Conservation (phyloP, 2,329 filamentous ascomycete genomes). For the Sarocladium oryzae region DNA sequence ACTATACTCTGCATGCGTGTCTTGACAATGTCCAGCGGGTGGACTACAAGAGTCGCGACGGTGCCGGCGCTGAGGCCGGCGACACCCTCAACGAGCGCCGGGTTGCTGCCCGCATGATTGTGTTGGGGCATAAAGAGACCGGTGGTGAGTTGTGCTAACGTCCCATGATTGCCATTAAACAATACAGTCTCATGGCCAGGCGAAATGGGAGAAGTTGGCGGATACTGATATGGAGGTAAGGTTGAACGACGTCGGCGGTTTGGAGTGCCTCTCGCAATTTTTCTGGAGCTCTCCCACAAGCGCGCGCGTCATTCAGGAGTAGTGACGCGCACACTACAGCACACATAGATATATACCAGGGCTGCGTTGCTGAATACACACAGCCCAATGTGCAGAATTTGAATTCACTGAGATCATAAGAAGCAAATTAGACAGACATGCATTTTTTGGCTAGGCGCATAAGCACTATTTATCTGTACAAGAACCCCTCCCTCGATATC, state of each 20-base stretch:
- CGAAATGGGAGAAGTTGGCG: background rate
- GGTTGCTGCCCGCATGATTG: constrained; percentile 56
- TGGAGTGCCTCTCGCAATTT: background rate
- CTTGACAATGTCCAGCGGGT: constrained; percentile 94
- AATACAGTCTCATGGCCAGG: constrained; percentile 18
- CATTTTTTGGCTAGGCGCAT: background rate
- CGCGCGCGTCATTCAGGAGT: constrained; percentile 4
- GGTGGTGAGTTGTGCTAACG: constrained; percentile 8
- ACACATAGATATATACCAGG: too few relatives aligned
- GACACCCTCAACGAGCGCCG: constrained; percentile 77
- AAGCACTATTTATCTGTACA: background rate
- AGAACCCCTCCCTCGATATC: background rate
- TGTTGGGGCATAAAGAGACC: constrained; percentile 37
- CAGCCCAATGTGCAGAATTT: too few relatives aligned
- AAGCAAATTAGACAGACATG: background rate
- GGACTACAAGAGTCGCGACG: constrained; percentile 77
- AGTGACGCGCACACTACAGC: background rate
- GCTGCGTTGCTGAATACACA: too few relatives aligned
- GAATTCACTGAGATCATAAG: too few relatives aligned
- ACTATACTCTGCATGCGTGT: constrained; percentile 80
- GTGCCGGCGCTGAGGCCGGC: constrained; percentile 87
- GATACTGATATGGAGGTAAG: background rate
- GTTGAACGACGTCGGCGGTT: background rate
- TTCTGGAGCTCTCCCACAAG: background rate
- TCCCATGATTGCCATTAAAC: constrained; percentile 9